Percentiles rank a stretch among this genome's conserved stretches.
Evolutionary conservation across 352 stramenopile genomes (phyloP).

Genomic region (Globisporangium middletonii): DNA sequence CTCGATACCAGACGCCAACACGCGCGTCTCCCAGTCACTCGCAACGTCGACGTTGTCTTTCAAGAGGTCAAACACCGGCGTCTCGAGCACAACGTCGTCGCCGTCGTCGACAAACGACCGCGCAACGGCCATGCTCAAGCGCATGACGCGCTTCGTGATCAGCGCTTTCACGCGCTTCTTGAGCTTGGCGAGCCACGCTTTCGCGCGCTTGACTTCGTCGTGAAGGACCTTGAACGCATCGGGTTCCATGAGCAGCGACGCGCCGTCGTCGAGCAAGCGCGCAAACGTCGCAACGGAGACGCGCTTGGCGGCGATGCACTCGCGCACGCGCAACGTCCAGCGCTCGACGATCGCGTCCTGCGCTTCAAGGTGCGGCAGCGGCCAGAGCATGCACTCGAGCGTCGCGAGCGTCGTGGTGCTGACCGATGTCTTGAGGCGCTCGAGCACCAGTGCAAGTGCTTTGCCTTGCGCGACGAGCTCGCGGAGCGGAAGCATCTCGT

Average conservation of each 20-base stretch:
- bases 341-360: constrained; percentile 61
- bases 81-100: constrained; percentile 67
- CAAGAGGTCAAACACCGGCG: constrained; percentile 67
- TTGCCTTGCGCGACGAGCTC: constrained; percentile 52
- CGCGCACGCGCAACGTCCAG: constrained; percentile 53
- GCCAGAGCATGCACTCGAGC: constrained; percentile 60
- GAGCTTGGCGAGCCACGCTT: constrained; percentile 76
- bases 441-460: constrained; percentile 27
- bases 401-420: constrained; percentile 28
- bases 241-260: constrained; percentile 58
- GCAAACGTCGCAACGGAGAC: constrained; percentile 50
- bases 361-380: constrained; percentile 54
- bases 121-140: constrained; percentile 53
- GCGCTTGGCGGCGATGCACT: constrained; percentile 59
- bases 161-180: constrained; percentile 76
- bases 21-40: constrained; percentile 71
- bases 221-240: constrained; percentile 71
- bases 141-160: constrained; percentile 60
- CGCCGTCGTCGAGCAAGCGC: constrained; percentile 47
- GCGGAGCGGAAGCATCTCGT: constrained; percentile 58
- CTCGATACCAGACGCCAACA: constrained; percentile 73
- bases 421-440: constrained; percentile 18
- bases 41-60: constrained; percentile 80
- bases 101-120: constrained; percentile 77
- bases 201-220: constrained; percentile 77